Evolutionary conservation across 2,329 filamentous ascomycete species (phyloP).

Genomic region (Ambrosiella cleistominuta): DNA sequence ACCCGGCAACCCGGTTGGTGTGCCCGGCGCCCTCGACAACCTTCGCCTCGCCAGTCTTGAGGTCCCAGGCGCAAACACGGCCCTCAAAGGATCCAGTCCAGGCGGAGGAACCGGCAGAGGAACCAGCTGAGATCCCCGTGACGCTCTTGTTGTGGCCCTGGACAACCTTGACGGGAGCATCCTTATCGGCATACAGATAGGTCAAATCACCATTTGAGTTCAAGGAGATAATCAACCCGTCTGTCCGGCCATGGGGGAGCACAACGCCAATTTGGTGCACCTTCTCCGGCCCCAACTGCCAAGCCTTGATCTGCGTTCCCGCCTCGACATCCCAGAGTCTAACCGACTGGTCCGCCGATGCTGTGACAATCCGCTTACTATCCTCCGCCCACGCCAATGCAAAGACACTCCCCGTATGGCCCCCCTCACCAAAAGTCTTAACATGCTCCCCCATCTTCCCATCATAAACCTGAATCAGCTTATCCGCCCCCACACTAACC

Average conservation of each 20-base stretch:
- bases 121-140: constrained; percentile 43
- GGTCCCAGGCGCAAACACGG: constrained; percentile 68
- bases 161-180: constrained; percentile 52
- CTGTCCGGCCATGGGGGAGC: constrained; percentile 64
- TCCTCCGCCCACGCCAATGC: constrained; percentile 79
- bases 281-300: constrained; percentile 64
- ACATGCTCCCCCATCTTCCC: constrained; percentile 83
- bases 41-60: constrained; percentile 48
- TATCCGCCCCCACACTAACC: constrained; percentile 84
- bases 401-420: constrained; percentile 85
- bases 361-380: constrained; percentile 72
- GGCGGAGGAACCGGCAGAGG: constrained; percentile 27
- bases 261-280: constrained; percentile 92
- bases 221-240: constrained; percentile 78
- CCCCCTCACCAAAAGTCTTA: constrained; percentile 56
- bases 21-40: constrained; percentile 66
- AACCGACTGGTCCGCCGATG: constrained; percentile 85
- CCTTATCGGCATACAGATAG: constrained; percentile 60
- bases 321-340: constrained; percentile 83
- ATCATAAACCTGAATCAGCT: constrained; percentile 84
- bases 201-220: constrained; percentile 79
- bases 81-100: constrained; percentile 91
- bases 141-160: constrained; percentile 86
- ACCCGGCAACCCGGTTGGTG: constrained; percentile 68
- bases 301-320: constrained; percentile 60